A percentile compares a stretch with the other conserved stretches of the same genome.
Conservation (phyloP, 1,284 basidiomycete species). For the Tremellales sp. region DNA sequence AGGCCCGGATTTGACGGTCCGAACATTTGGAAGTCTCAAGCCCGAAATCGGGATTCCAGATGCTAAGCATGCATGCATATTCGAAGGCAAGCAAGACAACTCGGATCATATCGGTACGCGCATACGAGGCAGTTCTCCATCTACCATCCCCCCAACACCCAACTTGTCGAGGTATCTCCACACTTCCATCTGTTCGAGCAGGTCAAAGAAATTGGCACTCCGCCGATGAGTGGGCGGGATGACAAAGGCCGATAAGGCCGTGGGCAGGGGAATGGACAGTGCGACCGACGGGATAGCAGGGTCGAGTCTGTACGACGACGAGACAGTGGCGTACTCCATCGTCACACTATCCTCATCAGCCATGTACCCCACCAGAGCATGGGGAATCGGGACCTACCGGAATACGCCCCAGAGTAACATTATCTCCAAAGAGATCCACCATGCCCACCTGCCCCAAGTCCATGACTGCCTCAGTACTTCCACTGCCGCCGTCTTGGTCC, state of each 20-base stretch:
- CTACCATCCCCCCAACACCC: too few relatives aligned
- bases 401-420: slow-evolving; percentile 40
- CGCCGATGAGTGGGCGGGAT: slow-evolving; percentile 6
- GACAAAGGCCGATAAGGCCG: slow-evolving; percentile 23
- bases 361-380: background rate
- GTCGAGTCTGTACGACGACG: slow-evolving; percentile 21
- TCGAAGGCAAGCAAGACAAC: too few relatives aligned
- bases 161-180: slow-evolving; percentile 11
- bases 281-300: slow-evolving; percentile 27
- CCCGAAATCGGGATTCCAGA: too few relatives aligned
- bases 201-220: slow-evolving; percentile 34
- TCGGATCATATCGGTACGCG: too few relatives aligned
- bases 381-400: slow-evolving; percentile 17
- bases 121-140: too few relatives aligned
- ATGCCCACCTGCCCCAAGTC: slow-evolving; percentile 27
- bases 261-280: slow-evolving; percentile 21
- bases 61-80: too few relatives aligned
- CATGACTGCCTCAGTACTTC: slow-evolving; percentile 13
- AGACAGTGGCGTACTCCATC: slow-evolving; percentile 36
- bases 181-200: slow-evolving; percentile 24
- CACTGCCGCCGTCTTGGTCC: background rate
- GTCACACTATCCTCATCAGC: slow-evolving; percentile 22
- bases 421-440: slow-evolving; percentile 31
- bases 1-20: too few relatives aligned
- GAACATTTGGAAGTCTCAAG: too few relatives aligned